These are phyloP conservation scores for Geosmithia putterillii DNA, from an alignment of 2,329 filamentous ascomycete genomes.

Conservation along the genomic window DNA sequence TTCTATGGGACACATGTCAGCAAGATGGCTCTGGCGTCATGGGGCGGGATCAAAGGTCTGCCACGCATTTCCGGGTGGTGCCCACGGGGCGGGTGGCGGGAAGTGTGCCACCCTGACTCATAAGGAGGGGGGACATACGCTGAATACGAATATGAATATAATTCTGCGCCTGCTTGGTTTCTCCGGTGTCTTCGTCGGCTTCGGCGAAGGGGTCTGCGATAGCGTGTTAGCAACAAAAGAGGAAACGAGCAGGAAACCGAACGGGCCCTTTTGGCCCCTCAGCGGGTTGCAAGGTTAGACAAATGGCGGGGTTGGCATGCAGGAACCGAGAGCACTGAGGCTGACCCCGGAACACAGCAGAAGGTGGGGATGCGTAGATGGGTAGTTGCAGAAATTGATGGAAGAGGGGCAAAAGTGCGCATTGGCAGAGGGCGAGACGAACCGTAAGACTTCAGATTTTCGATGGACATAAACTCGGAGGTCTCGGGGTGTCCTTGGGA, in stretches of 20 bases:
- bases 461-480: conserved; percentile 96
- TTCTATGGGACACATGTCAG: conserved; percentile 49
- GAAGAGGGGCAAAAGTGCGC: neutral
- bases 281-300: no score
- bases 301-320: conserved; percentile 2
- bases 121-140: conserved; percentile 52
- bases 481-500: conserved; percentile 45
- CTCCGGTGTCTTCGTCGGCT: conserved; percentile 98
- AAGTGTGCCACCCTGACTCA: neutral
- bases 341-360: neutral
- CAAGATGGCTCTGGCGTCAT: neutral
- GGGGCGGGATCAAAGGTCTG: neutral
- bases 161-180: conserved; percentile 89
- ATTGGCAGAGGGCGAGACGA: conserved; percentile 23
- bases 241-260: neutral
- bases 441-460: conserved; percentile 97
- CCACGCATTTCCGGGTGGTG: no score
- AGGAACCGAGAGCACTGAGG: neutral
- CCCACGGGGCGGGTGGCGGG: no score
- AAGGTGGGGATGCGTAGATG: neutral
- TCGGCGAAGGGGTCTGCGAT: conserved; percentile 96
- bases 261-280: neutral
- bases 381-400: neutral
- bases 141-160: conserved; percentile 99
- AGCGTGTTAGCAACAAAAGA: neutral